These are phyloP conservation scores for Alnus glutinosa DNA, from an alignment of 306 rosid genomes.

Conservation along the genomic window DNA sequence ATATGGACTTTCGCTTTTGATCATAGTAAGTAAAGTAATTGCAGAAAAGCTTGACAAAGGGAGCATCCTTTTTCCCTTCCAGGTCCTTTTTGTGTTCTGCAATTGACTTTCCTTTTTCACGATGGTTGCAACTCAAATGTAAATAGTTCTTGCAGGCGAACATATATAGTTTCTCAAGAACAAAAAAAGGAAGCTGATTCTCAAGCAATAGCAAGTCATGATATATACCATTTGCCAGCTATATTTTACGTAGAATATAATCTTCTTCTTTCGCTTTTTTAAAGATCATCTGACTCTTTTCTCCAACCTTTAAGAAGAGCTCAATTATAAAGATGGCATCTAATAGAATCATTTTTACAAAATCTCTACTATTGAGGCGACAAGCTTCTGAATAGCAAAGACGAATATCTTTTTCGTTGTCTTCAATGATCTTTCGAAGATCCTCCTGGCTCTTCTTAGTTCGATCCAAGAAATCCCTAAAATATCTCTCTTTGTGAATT, in stretches of 20 bases:
- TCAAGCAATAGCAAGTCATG: slow-evolving; percentile 33
- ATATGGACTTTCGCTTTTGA: too few species aligned
- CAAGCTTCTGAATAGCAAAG: not conserved
- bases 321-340: slow-evolving; percentile 36
- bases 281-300: too few species aligned
- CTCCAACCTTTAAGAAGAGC: not conserved
- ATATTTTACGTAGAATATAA: slow-evolving; percentile 26
- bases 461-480: not conserved
- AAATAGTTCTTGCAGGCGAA: not conserved
- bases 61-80: too few species aligned
- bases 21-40: not conserved
- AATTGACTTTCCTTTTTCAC: not conserved
- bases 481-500: not conserved
- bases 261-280: not conserved
- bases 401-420: not conserved
- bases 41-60: not conserved
- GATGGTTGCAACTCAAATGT: too few species aligned
- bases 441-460: not conserved
- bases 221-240: slow-evolving; percentile 18
- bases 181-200: slow-evolving; percentile 32
- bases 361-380: not conserved
- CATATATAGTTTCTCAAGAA: slow-evolving; percentile 3
- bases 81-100: too few species aligned
- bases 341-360: not conserved
- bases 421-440: too few species aligned